Percentiles rank a stretch among this genome's conserved stretches.
These are phyloP conservation scores for Hymenoscyphus fructigenus DNA, from an alignment of 2,329 filamentous ascomycete genomes.

Conservation along the genomic window DNA sequence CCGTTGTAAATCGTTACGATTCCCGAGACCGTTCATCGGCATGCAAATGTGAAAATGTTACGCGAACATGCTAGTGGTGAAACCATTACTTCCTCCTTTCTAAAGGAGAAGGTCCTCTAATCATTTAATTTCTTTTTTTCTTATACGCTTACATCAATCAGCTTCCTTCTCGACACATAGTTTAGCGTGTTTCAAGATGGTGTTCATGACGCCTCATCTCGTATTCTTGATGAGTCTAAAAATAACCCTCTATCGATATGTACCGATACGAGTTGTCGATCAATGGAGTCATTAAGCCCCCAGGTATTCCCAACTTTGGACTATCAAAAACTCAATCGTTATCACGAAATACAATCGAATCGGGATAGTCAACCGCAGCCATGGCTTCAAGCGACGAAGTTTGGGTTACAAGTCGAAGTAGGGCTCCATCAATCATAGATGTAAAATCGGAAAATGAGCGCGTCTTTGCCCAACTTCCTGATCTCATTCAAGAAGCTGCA, in stretches of 20 bases:
- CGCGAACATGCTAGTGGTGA: neutral
- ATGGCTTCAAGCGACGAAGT: constrained; percentile 26
- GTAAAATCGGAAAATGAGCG: constrained; percentile 28
- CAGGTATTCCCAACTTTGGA: neutral
- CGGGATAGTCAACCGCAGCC: constrained; percentile 9
- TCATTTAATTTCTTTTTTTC: neutral
- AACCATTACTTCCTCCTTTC: neutral
- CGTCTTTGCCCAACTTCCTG: constrained; percentile 30
- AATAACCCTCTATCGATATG: neutral
- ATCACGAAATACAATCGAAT: neutral
- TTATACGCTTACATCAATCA: neutral
- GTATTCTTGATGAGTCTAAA: neutral
- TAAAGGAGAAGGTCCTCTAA: neutral
- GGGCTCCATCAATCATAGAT: constrained; percentile 31
- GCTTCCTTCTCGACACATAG: neutral
- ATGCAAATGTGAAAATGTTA: too few species aligned
- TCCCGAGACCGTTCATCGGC: neutral
- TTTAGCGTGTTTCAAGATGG: neutral
- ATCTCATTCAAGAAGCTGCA: constrained; percentile 33
- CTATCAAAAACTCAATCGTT: neutral
- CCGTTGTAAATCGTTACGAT: too few species aligned
- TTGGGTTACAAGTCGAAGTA: constrained; percentile 29
- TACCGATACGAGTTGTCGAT: neutral
- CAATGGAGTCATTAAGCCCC: too few species aligned
- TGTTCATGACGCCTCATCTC: neutral